Base-by-base conservation (phyloP, 2,329 filamentous ascomycete genomes). In the Orbilia brochopaga region DNA sequence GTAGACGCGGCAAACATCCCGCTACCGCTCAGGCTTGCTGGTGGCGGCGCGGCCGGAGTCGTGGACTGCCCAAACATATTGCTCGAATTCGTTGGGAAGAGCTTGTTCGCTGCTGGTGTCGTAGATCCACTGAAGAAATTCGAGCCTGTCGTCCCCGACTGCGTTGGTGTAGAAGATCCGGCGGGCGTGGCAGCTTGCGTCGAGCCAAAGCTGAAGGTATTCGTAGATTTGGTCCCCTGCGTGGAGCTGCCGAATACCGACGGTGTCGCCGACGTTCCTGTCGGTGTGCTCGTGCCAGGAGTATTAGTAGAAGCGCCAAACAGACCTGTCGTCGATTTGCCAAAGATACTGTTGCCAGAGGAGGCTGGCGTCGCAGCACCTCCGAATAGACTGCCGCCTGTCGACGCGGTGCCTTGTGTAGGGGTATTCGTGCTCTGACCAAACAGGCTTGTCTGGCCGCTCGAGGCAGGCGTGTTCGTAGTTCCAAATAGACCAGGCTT, bases 151-250 rank as follows among this genome's bases (percentile, higher is more conserved):
- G 57, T 69, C 40, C 44, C 50, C 21, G 65, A 63, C 21, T 63
- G 65, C 8, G 65, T 69, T 52, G 65, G 65, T 23, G 65, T 69
- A 48, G 52, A 42, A 50, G 65, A 62, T 8, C 65, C 58, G 2
- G 58, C 32, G 5, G 65, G 65, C 13, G 65, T 69, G 6, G 65
- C 65, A 32, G 42, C 53, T 23, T 69, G 65, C 4, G 65, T 69
- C 40, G 65, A 69, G 23, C 65, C 65, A 46, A 69, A 69, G 27
- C 58, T 69, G 53, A 67, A 67, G 50, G 4, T 51, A 42, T 51
- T 37, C 11, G 65, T 54, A 8, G 65, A 42, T 42, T 69, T 69
- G 11, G 58, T 15, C 35, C 35, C 58, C 21, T 42, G 44, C 19
- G 57, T n/a, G 13, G 64, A 44, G 52, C 55, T 55, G 17, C 56